A percentile compares a stretch with the other conserved stretches of the same genome.
Evolutionary conservation across 2,329 filamentous ascomycete species (phyloP).

Genomic region (Trichoderma polysporum): DNA sequence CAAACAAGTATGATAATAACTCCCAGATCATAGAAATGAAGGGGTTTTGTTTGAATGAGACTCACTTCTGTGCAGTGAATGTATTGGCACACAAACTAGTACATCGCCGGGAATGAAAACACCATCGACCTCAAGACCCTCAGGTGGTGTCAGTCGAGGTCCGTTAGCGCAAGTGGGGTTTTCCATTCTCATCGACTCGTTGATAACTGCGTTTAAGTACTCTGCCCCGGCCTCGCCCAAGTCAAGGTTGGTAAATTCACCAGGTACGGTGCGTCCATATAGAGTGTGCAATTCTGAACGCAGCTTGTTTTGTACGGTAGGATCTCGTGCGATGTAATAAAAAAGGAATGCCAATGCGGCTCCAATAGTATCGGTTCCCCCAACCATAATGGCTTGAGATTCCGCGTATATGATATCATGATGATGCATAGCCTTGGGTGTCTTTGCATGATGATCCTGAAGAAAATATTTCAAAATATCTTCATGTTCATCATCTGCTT

Average conservation of each 20-base stretch:
- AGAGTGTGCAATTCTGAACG: conserved; percentile 19
- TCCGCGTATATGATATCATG: conserved; percentile 27
- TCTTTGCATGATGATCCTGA: conserved; percentile 25
- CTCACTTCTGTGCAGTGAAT: conserved; percentile 3
- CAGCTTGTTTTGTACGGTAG: conserved; percentile 19
- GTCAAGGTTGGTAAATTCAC: conserved; percentile 26
- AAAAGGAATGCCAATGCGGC: not conserved
- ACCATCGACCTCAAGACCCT: conserved; percentile 29
- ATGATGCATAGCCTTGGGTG: conserved; percentile 26
- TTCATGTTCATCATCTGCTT: conserved; percentile 23
- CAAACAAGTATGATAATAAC: no score
- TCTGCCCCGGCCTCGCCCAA: conserved; percentile 21
- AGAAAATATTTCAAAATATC: conserved; percentile 31
- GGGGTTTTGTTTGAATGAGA: not conserved
- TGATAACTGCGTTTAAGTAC: conserved; percentile 31
- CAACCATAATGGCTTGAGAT: conserved; percentile 26
- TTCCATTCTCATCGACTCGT: conserved; percentile 34
- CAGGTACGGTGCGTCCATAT: conserved; percentile 22
- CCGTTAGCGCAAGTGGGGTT: conserved; percentile 31
- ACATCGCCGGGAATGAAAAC: conserved; percentile 30
- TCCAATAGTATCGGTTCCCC: conserved; percentile 14
- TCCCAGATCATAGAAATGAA: not conserved
- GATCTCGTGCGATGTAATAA: not conserved
- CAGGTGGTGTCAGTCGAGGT: conserved; percentile 27
- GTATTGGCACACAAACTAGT: not conserved